Evolutionary conservation across 805 yeast genomes (phyloP), one percentile per base, ranked within the genome.

Genomic region (Starmerella asiatica): DNA sequence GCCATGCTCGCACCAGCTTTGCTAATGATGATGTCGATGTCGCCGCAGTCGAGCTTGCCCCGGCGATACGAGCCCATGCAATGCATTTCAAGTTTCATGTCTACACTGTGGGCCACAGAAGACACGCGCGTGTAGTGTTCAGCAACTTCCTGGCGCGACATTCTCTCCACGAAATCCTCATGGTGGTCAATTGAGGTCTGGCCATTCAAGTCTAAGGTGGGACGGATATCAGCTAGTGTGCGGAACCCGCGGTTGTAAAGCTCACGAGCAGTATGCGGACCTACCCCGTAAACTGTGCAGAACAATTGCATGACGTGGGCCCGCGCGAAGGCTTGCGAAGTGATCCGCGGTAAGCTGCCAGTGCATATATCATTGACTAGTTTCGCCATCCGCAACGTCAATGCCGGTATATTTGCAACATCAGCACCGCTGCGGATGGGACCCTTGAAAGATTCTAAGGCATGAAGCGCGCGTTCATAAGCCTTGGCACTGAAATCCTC

Each of bases 21-120:
- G 23, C 71, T 66, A 3, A 73, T 38, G 19, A 73, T 56, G 31
- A 70, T 60, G 51, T 73, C 79, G 29, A 73, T 63, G 48, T 73
- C 79, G 1, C 76, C 75, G 43, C 70, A 66, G 4, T 52, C 51
- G 3, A 43, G 34, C n/a, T 58, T 49, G 3, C 73, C 75, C 17
- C 79, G 60, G 26, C 72, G 56, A 50, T 68, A 73, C 5, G 75
- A 69, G 2, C 78, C 78, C 64, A 67, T 67, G 29, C 69, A 58
- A 17, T 58, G 49, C 5, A 63, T 45, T 23, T 60, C 56, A 18
- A 68, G 50, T 1, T 52, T 46, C 0, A 63, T 52, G 39, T 68
- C 71, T 15, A 69, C 40, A 12, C 49, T 45, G 4, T 49, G 38
- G 20, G 58, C 47, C 2, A 46, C 46, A 2, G 47, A 31, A 14